Conservation (phyloP, 306 rosid species). For the Malus fusca region DNA sequence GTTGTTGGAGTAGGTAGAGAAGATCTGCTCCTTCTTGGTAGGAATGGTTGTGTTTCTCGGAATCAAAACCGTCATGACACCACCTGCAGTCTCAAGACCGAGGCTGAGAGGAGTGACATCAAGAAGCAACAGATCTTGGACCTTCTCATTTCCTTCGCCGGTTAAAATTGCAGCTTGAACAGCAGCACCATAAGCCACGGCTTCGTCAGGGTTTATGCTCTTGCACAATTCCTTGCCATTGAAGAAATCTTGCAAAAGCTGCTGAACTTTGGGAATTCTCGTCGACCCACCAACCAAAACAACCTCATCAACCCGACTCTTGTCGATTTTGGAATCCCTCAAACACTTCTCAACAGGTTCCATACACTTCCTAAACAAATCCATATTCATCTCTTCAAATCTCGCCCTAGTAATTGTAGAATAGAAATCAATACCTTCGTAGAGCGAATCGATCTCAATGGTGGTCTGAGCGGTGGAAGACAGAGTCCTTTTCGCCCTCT, state of each 20-base stretch:
- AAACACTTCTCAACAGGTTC: conserved; percentile 48
- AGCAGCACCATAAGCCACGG: conserved; percentile 74
- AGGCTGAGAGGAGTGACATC: conserved; percentile 65
- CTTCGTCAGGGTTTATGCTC: conserved; percentile 73
- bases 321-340: conserved; percentile 38
- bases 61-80: conserved; percentile 3
- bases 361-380: conserved; percentile 42
- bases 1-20: conserved; percentile 45
- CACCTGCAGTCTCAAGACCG: conserved; percentile 79
- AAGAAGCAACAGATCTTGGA: conserved; percentile 63
- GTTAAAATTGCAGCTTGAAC: conserved; percentile 26
- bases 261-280: conserved; percentile 32
- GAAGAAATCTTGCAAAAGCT: conserved; percentile 19
- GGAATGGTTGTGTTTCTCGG: neutral
- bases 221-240: conserved; percentile 65
- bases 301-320: conserved; percentile 38
- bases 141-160: conserved; percentile 72
- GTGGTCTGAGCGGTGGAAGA: too few species aligned
- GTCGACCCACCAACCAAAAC: conserved; percentile 49
- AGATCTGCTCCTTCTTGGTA: neutral
- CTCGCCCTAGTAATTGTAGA: conserved; percentile 15
- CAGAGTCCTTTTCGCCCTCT: conserved; percentile 9
- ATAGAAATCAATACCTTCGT: too few species aligned
- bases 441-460: too few species aligned
- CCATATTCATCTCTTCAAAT: conserved; percentile 44